Conservation (phyloP, 2,329 filamentous ascomycete species). For the Penicillium palitans region DNA sequence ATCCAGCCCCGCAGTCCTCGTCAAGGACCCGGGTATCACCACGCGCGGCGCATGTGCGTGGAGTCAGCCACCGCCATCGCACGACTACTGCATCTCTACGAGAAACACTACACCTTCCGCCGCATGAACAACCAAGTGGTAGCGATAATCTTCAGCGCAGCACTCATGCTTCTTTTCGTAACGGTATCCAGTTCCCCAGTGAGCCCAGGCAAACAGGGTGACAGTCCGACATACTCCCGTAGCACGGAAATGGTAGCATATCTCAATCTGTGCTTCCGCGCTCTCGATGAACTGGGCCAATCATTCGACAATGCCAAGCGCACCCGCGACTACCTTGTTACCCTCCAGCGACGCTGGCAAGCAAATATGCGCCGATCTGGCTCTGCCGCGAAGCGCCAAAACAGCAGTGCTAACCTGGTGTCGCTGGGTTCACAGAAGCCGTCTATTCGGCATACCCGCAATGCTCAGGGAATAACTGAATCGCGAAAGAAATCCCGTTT, state of each 20-base stretch:
- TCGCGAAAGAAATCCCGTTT: constrained; percentile 31
- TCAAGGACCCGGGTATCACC: constrained; percentile 46
- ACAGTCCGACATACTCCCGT: constrained; percentile 23
- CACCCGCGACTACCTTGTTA: constrained; percentile 41
- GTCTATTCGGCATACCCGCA: constrained; percentile 12
- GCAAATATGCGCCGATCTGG: constrained; percentile 37
- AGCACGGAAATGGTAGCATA: constrained; percentile 38
- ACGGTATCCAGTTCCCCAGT: constrained; percentile 37
- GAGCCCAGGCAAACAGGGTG: constrained; percentile 23
- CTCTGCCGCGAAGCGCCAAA: constrained; percentile 31
- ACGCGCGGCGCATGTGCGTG: constrained; percentile 47
- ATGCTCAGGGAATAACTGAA: constrained; percentile 8
- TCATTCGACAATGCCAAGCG: constrained; percentile 45
- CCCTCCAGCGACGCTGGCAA: constrained; percentile 43
- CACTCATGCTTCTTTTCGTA: constrained; percentile 43
- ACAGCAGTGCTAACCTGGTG: constrained; percentile 24
- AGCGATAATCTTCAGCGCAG: constrained; percentile 48
- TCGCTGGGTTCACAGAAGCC: constrained; percentile 10
- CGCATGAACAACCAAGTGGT: constrained; percentile 48
- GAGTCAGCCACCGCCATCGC: constrained; percentile 44
- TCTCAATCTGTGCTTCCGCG: constrained; percentile 45
- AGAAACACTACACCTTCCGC: constrained; percentile 45
- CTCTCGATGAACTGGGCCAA: constrained; percentile 44
- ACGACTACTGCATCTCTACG: constrained; percentile 44
- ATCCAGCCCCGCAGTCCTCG: constrained; percentile 44